phyloP scores from a whole-genome alignment of 164 flowering plant species.

The Stephania japonica region DNA sequence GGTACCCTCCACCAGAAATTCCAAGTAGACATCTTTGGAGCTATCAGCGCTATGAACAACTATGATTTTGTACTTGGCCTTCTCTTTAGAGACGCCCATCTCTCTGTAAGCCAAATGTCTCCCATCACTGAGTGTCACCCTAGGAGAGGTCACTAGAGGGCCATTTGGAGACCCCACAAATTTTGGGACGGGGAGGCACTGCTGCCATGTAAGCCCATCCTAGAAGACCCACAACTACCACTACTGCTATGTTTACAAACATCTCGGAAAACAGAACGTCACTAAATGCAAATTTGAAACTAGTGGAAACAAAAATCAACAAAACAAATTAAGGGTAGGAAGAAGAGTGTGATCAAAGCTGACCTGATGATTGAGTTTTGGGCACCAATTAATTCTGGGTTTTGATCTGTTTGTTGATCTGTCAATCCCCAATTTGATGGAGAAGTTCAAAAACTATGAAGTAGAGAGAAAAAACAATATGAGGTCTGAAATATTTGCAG shows the following conservation, averaged over 20 bases:
- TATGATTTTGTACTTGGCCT: constrained; percentile 38
- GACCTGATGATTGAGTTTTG: too few species aligned
- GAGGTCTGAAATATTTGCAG: too few species aligned
- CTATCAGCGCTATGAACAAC: constrained; percentile 43
- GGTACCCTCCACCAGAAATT: constrained; percentile 40
- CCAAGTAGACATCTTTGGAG: constrained; percentile 46
- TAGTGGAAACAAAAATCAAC: background rate
- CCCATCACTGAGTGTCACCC: constrained; percentile 44
- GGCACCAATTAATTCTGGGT: too few species aligned
- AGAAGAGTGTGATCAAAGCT: too few species aligned
- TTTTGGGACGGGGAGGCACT: constrained; percentile 25
- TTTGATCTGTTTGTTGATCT: too few species aligned
- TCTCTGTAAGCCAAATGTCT: constrained; percentile 45
- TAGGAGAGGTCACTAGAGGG: constrained; percentile 27
- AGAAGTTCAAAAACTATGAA: too few species aligned
- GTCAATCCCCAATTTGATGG: too few species aligned
- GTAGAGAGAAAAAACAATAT: too few species aligned
- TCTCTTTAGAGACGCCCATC: constrained; percentile 40
- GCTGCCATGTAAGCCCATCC: constrained; percentile 29
- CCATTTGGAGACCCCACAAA: constrained; percentile 19
- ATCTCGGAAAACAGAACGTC: constrained; percentile 5
- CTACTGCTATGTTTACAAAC: constrained; percentile 16
- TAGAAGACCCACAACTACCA: constrained; percentile 24
- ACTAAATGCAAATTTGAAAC: background rate
- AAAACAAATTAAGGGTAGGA: background rate